Percentiles rank a stretch among this genome's conserved stretches.
Conservation (phyloP, 2,329 filamentous ascomycete species). For the Pyrenophora graminea region DNA sequence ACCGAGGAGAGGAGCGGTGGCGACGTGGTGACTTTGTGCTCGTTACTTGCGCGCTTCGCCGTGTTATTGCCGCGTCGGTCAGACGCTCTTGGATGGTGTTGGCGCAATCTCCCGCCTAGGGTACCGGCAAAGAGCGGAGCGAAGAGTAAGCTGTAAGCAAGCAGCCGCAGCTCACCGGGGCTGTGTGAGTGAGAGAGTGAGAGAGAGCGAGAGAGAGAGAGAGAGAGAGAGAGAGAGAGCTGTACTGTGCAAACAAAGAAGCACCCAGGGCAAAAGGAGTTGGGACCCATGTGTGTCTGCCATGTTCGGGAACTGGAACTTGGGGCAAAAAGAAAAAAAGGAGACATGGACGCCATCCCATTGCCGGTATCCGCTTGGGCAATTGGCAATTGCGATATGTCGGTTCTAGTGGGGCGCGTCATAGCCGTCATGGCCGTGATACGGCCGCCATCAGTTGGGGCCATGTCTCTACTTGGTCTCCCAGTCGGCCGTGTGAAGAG, state of each 20-base stretch:
- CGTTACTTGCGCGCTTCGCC: background rate
- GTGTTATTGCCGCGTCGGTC: constrained; percentile 12
- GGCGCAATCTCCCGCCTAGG: constrained; percentile 13
- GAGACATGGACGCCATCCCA: background rate
- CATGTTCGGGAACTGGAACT: too few species aligned
- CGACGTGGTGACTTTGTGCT: too few species aligned
- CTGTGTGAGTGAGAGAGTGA: too few species aligned
- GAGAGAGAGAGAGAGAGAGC: too few species aligned
- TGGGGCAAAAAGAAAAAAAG: constrained; percentile 1
- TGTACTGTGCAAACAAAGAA: background rate
- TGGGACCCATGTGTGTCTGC: too few species aligned
- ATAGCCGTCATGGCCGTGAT: background rate
- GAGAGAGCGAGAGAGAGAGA: too few species aligned
- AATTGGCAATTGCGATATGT: constrained; percentile 12
- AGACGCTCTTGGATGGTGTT: constrained; percentile 7
- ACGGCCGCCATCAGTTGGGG: background rate
- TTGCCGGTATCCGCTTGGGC: constrained; percentile 7
- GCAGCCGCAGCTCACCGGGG: too few species aligned
- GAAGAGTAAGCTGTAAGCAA: too few species aligned
- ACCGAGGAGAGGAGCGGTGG: background rate
- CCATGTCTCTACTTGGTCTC: too few species aligned
- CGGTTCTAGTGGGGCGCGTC: background rate
- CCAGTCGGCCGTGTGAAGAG: too few species aligned
- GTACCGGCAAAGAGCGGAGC: too few species aligned
- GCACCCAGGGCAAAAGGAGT: background rate